A percentile compares a stretch with the other conserved stretches of the same genome.
Evolutionary conservation across 129 eudicot species (phyloP).

Genomic region (Chrysanthemum makinoi): DNA sequence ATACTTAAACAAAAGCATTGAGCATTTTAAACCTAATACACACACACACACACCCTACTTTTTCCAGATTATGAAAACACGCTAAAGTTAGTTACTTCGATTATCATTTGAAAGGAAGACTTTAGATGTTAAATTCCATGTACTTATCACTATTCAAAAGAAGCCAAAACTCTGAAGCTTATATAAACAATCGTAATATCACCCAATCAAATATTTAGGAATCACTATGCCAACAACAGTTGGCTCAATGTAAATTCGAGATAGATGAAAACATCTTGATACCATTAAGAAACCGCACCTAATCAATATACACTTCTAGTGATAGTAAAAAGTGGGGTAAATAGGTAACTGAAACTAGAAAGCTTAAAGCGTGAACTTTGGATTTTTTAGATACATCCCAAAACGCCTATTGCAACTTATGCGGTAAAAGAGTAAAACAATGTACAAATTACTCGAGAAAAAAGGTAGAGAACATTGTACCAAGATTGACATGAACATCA

Average conservation of each 20-base stretch:
- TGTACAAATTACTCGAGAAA: background rate
- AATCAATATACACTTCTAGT: background rate
- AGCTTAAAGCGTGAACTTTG: background rate
- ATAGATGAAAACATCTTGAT: background rate
- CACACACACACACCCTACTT: background rate
- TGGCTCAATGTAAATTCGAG: background rate
- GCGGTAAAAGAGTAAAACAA: slow-evolving; percentile 4
- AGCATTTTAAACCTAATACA: background rate
- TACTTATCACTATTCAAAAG: too few relatives aligned
- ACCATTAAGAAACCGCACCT: background rate
- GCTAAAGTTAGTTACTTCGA: background rate
- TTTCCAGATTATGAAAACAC: background rate
- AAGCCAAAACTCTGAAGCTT: background rate
- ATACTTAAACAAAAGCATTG: too few relatives aligned
- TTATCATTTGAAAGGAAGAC: background rate
- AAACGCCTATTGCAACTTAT: slow-evolving; percentile 11
- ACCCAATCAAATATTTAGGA: background rate
- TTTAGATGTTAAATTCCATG: too few relatives aligned
- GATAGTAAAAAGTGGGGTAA: background rate
- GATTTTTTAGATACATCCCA: background rate
- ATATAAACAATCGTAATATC: background rate
- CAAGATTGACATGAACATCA: slow-evolving; percentile 86
- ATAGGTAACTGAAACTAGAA: background rate
- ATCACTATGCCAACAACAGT: background rate
- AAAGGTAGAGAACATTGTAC: slow-evolving; percentile 30